Conservation (phyloP, 495 filamentous ascomycete genomes). For the Podospora australis region DNA sequence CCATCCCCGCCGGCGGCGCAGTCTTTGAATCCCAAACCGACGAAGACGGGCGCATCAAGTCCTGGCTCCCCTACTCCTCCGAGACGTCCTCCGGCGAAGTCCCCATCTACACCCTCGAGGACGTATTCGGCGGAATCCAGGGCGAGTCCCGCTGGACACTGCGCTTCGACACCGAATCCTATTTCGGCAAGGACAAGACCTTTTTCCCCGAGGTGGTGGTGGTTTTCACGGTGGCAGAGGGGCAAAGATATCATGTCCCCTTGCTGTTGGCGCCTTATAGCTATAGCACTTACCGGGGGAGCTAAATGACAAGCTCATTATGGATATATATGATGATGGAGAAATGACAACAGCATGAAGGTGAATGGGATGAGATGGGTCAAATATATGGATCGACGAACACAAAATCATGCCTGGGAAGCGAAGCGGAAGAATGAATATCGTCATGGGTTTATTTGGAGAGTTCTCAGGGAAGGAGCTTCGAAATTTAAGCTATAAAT, state of each 20-base stretch:
- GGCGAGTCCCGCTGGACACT: conserved; percentile 55
- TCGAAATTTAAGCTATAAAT: no score
- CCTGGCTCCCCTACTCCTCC: conserved; percentile 58
- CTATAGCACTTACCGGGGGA: conserved; percentile 90
- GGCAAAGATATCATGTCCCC: conserved; percentile 87
- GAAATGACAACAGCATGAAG: no score
- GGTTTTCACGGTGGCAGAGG: conserved; percentile 66
- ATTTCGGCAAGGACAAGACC: conserved; percentile 70
- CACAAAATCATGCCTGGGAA: no score
- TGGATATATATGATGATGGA: no score
- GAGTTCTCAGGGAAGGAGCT: no score
- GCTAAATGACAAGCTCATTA: no score
- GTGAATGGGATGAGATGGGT: no score
- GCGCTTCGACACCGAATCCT: conserved; percentile 68
- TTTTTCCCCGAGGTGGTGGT: conserved; percentile 93
- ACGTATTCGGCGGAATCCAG: conserved; percentile 37
- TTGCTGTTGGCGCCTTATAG: conserved; percentile 82
- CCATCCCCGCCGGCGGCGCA: conserved; percentile 22
- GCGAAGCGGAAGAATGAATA: background rate
- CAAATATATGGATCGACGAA: no score
- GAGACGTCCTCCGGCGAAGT: conserved; percentile 40
- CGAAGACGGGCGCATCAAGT: conserved; percentile 76
- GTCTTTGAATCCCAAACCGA: conserved; percentile 64
- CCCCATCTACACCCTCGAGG: conserved; percentile 45
- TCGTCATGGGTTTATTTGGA: no score